Evolutionary conservation across 441 rosid genomes (phyloP).

Genomic region (Dalechampia spathulata): DNA sequence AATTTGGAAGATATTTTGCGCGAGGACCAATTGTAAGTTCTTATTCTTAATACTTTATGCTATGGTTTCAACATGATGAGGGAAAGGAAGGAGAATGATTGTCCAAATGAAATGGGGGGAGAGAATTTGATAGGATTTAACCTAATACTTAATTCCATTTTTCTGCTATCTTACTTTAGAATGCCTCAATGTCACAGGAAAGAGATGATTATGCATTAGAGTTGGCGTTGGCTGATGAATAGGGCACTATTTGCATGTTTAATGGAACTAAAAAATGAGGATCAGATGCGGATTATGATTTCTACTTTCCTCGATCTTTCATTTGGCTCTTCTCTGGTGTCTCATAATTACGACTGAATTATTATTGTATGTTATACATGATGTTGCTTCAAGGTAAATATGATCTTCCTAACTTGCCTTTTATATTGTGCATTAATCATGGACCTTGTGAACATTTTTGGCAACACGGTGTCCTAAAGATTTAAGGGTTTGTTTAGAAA

Average conservation of each 20-base stretch:
- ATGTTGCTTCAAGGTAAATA: too few relatives aligned
- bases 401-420: too few relatives aligned
- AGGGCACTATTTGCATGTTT: constrained; percentile 8
- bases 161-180: constrained; percentile 12
- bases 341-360: neutral
- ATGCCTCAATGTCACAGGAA: constrained; percentile 45
- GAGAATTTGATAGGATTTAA: too few relatives aligned
- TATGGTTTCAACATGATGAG: neutral
- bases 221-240: constrained; percentile 87
- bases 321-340: neutral
- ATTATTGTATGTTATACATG: too few relatives aligned
- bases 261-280: constrained; percentile 11
- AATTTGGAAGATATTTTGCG: constrained; percentile 97
- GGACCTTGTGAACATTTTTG: too few relatives aligned
- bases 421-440: too few relatives aligned
- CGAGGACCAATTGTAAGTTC: constrained; percentile 90
- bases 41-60: constrained; percentile 4
- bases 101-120: too few relatives aligned
- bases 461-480: too few relatives aligned
- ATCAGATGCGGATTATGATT: constrained; percentile 11
- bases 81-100: neutral
- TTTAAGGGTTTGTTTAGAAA: too few relatives aligned
- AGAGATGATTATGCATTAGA: constrained; percentile 93
- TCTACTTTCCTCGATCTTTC: neutral
- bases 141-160: neutral